Base-by-base conservation (phyloP, 106 monocot genomes). In the Chionographis japonica region DNA sequence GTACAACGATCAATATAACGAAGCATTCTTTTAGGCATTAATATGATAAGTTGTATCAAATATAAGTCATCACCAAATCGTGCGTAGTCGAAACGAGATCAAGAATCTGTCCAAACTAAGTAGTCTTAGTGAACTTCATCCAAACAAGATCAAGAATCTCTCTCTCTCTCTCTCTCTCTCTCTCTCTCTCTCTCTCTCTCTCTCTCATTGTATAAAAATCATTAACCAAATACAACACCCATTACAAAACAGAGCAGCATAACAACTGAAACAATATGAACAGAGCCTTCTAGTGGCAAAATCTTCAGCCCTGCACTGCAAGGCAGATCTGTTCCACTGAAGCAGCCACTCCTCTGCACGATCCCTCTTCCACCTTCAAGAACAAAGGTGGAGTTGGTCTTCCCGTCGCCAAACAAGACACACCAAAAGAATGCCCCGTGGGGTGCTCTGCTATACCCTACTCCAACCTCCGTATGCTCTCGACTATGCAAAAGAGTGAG, bases 311-410 rank as follows among this genome's bases (percentile, higher is more conserved):
- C 83, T 14, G 60, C 68, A 62, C 79, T 84, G 66, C 86, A 86
- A 18, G 75, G 60, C 50, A 61, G 39, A 67, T 75, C 76, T n/a
- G 55, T 56, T 46, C 87, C 92, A 54, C 88, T 92, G 66, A 78
- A 92, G 64, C 92, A 92, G 10, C 92, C 88, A 41, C 2, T 68
- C 35, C 69, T 85, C 75, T 92, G 92, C 59, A 79, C 17, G 39
- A 88, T 83, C 15, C 88, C 92, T 53, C 19, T 75, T 3, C 91
- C 91, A 52, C 79, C 83, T 76, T 85, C 92, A 12, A 92, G 81
- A 68, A 78, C 83, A 72, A 92, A 92, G 15, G 65, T 88, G 20
- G 79, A 73, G 15, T 80, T 76, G 10, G 68, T 62, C 8, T 46
- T 80, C 61, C 80, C 88, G 50, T 68, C 83, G 57, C 88, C 83